Evolutionary conservation across 2,329 filamentous ascomycete species (phyloP).

Genomic region (Spiromastix sp.): DNA sequence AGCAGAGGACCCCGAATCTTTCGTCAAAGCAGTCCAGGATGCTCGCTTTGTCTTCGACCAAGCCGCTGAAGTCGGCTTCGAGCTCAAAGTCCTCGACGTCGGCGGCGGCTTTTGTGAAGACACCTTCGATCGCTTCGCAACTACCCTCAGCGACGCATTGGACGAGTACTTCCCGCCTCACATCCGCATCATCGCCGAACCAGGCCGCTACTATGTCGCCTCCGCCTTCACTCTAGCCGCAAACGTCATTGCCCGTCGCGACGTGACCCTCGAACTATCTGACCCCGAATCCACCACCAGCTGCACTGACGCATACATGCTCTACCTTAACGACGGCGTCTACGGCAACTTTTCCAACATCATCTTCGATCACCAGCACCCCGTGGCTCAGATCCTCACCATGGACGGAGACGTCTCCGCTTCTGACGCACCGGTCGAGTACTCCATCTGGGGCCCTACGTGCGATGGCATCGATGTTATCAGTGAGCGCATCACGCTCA

Average conservation of each 20-base stretch:
- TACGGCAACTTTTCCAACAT: slow-evolving; percentile 99
- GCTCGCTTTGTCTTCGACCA: slow-evolving; percentile 83
- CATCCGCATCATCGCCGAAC: slow-evolving; percentile 86
- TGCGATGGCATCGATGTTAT: slow-evolving; percentile 98
- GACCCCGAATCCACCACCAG: slow-evolving; percentile 39
- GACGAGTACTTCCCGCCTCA: slow-evolving; percentile 79
- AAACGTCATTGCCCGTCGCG: slow-evolving; percentile 91
- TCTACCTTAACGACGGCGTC: slow-evolving; percentile 94
- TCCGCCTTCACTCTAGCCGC: slow-evolving; percentile 89
- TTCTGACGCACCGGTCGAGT: slow-evolving; percentile 55
- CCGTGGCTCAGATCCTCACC: slow-evolving; percentile 69
- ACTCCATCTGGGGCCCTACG: slow-evolving; percentile 96
- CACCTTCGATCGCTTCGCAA: slow-evolving; percentile 84
- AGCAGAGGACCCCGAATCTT: slow-evolving; percentile 84
- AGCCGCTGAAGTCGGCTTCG: slow-evolving; percentile 63
- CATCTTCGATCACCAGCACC: slow-evolving; percentile 97
- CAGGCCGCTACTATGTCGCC: slow-evolving; percentile 91
- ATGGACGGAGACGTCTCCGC: slow-evolving; percentile 49
- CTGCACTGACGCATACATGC: slow-evolving; percentile 69
- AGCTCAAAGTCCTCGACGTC: slow-evolving; percentile 80
- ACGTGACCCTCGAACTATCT: slow-evolving; percentile 39
- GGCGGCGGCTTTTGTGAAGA: slow-evolving; percentile 88
- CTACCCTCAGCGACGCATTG: slow-evolving; percentile 65
- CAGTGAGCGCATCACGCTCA: slow-evolving; percentile 66
- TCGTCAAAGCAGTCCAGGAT: slow-evolving; percentile 82